Evolutionary conservation across 352 stramenopile genomes (phyloP), one percentile per base, ranked within the genome.

Genomic region (Pythium angustatum): DNA sequence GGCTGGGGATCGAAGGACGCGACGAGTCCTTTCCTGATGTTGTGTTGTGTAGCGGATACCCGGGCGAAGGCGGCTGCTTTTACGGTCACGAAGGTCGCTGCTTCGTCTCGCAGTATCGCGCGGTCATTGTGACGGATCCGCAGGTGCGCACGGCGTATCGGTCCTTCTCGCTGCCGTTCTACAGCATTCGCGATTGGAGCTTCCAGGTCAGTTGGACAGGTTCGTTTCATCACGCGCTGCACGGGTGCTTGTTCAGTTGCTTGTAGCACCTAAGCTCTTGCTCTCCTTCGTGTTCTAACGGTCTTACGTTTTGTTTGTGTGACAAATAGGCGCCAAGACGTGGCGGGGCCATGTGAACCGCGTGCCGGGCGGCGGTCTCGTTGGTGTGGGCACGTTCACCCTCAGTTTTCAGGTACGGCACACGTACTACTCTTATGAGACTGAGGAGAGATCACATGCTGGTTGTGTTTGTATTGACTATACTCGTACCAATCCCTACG

Each of bases 151-250:
- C 65, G 2, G 82, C 78, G 33, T 91, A 91, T 27, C 65, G 76
- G 15, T 93, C 85, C 4, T 91, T 90, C 63, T 93, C 85, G 30
- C 66, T 93, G 47, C 85, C 85, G 50, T 87, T 89, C 58, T 91
- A 93, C 55, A 75, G 72, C 55, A 91, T 93, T 28, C 75, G 78
- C 44, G 83, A 89, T 59, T 93, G 85, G 85, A 66, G 53, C 10
- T 91, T 93, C 63, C 63, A 81, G 34, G 66, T 76, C 45, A 78
- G 77, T 41, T 73, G 87, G 30, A 84, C 88, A 58, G 85, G 84
- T 93, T 3, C 34, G 34, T 41, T 41, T 11, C 3, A 2, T 41
- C 34, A n/a, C n/a, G n/a, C n/a, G n/a, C n/a, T n/a, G n/a, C n/a
- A n/a, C n/a, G n/a, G n/a, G n/a, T n/a, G n/a, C n/a, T n/a, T n/a